These are phyloP conservation scores for Tricholoma sp. DNA, from an alignment of 768 basidiomycete species.

Conservation along the genomic window DNA sequence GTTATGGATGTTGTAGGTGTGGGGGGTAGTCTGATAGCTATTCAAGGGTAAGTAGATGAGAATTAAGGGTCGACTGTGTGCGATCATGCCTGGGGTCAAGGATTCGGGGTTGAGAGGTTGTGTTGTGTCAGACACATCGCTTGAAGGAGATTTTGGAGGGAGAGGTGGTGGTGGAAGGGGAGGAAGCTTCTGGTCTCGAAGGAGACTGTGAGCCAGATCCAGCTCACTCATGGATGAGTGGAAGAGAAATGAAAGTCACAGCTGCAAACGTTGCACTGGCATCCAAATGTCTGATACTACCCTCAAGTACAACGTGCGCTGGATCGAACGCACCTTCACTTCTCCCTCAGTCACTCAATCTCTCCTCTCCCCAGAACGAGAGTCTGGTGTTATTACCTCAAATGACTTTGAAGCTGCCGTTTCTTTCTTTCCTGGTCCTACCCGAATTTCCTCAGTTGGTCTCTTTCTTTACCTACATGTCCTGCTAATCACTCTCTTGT, in stretches of 20 bases:
- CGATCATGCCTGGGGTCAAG: constrained; percentile 17
- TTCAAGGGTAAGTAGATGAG: neutral
- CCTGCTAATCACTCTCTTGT: neutral
- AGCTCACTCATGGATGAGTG: constrained; percentile 6
- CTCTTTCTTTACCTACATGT: neutral
- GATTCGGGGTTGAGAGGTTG: constrained; percentile 2
- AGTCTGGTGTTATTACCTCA: constrained; percentile 41
- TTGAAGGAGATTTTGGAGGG: constrained; percentile 3
- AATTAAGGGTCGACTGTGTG: constrained; percentile 4
- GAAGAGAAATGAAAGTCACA: too few species aligned
- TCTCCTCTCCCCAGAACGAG: constrained; percentile 49
- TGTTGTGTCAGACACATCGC: neutral
- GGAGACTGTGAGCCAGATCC: constrained; percentile 7
- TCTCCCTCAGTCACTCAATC: constrained; percentile 34
- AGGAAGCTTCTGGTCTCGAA: neutral
- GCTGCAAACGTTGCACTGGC: too few species aligned
- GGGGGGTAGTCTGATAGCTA: constrained; percentile 21
- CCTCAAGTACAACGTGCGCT: constrained; percentile 27
- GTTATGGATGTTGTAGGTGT: constrained; percentile 33
- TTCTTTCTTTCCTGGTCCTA: constrained; percentile 46
- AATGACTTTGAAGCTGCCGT: constrained; percentile 55
- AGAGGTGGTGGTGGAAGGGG: constrained; percentile 4
- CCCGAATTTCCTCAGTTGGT: constrained; percentile 35
- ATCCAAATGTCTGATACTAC: constrained; percentile 3
- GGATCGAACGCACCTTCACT: constrained; percentile 40